Percentiles rank a stretch among this genome's conserved stretches.
phyloP scores from a whole-genome alignment of 192 early-diverging fungal species.

The Coemansia sp. region DNA sequence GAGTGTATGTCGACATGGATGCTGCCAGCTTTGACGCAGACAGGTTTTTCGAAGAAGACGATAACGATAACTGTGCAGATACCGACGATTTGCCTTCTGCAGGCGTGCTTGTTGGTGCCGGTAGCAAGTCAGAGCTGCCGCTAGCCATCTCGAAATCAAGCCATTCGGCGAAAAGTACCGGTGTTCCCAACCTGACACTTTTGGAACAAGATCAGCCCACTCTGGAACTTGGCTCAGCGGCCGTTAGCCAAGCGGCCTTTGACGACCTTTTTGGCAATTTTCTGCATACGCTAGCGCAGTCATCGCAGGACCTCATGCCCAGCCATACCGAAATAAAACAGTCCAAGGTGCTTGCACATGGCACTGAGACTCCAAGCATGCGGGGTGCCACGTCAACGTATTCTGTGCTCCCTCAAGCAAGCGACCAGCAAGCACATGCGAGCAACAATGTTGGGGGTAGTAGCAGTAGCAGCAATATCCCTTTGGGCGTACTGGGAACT shows the following conservation, averaged over 20 bases:
- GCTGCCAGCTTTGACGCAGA: conserved; percentile 34
- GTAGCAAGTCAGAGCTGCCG: conserved; percentile 5
- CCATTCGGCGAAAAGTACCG: too few relatives aligned
- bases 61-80: neutral
- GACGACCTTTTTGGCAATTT: conserved; percentile 24
- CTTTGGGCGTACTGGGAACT: neutral
- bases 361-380: neutral
- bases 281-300: neutral
- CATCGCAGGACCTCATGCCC: neutral
- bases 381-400: neutral
- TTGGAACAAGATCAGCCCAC: too few relatives aligned
- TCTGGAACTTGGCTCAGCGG: too few relatives aligned
- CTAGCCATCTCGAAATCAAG: neutral
- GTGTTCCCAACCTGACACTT: too few relatives aligned
- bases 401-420: too few relatives aligned
- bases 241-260: conserved; percentile 5
- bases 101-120: neutral
- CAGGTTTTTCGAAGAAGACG: conserved; percentile 29
- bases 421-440: too few relatives aligned
- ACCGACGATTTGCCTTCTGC: neutral
- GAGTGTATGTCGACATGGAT: neutral
- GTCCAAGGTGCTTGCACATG: neutral
- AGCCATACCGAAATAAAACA: neutral
- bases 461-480: neutral
- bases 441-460: neutral